Evolutionary conservation across 2,329 filamentous ascomycete species (phyloP), one percentile per base, ranked within the genome.

Genomic region (Alternaria triticina): DNA sequence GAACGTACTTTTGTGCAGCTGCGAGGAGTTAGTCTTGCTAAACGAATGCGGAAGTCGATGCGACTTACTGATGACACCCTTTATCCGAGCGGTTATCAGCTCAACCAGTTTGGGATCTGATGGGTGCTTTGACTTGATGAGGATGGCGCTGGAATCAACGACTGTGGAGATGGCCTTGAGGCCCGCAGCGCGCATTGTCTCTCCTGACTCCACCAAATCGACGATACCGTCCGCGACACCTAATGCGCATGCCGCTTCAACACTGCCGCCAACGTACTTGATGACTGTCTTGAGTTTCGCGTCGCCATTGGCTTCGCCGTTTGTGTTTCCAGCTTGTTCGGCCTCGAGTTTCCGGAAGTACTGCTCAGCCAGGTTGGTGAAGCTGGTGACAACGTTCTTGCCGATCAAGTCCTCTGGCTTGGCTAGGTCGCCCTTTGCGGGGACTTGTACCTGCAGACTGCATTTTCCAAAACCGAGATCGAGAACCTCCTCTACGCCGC

Each of bases 151-250:
- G 59, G 91, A 94, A 61, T 93, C 90, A 55, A 97, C 87, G 25
- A 99, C 94, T 3, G 96, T 99, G 73, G 96, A 94, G 73, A 98
- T 97, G 60, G 95, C 91, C 82, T 94, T 94, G 54, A 99, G 87
- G 23, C 96, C 96, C 46, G 95, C 95, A 20, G 95, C 96, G 76
- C 92, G 91, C 96, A 99, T 99, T 0, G 96, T 99, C 82, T 98
- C 95, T 60, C 96, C 96, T 20, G 96, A 98, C 85, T 99, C 95
- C 77, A 99, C 96, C 61, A 99, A 89, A 83, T 99, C 96, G 50
- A 99, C 94, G 79, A 99, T 97, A 54, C 95, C 96, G 79, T 98
- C 95, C 46, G 96, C 96, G 27, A 98, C 94, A 57, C 96, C 96
- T 58, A 99, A 85, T 20, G 96, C 95, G 78, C 96, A 99, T 43